These are phyloP conservation scores for Brassica incana DNA, from an alignment of 345 rosid species.

Conservation along the genomic window DNA sequence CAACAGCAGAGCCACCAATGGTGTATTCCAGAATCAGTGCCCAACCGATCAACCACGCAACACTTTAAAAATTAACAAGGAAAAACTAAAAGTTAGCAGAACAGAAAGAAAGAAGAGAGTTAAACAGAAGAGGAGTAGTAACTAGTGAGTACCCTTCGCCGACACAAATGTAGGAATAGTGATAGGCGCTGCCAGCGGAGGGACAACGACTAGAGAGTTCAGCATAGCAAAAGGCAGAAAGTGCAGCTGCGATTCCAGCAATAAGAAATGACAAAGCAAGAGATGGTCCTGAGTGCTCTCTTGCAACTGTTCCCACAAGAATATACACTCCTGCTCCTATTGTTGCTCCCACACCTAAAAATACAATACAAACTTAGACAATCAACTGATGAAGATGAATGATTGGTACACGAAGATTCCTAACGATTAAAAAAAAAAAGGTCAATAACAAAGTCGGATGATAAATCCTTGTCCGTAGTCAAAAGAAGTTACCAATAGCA, in stretches of 20 bases:
- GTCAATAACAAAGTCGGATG: background rate
- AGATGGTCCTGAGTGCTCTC: constrained; percentile 98
- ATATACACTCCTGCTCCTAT: constrained; percentile 99
- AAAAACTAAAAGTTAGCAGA: background rate
- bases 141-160: constrained; percentile 73
- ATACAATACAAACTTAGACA: no score
- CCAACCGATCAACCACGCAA: constrained; percentile 98
- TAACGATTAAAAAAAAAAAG: no score
- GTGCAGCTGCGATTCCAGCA: constrained; percentile 94
- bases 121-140: background rate
- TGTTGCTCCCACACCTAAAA: constrained; percentile 83
- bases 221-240: constrained; percentile 96
- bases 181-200: constrained; percentile 99
- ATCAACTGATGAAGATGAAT: no score
- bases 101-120: background rate
- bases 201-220: constrained; percentile 98
- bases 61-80: constrained; percentile 40
- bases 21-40: constrained; percentile 90
- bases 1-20: constrained; percentile 94
- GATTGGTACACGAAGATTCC: no score
- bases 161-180: constrained; percentile 88
- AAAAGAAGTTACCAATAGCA: constrained; percentile 63
- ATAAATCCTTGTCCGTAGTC: background rate
- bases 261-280: constrained; percentile 81
- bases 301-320: constrained; percentile 95